phyloP scores from a whole-genome alignment of 2,329 filamentous ascomycete species.

The Mariannaea sp. region DNA sequence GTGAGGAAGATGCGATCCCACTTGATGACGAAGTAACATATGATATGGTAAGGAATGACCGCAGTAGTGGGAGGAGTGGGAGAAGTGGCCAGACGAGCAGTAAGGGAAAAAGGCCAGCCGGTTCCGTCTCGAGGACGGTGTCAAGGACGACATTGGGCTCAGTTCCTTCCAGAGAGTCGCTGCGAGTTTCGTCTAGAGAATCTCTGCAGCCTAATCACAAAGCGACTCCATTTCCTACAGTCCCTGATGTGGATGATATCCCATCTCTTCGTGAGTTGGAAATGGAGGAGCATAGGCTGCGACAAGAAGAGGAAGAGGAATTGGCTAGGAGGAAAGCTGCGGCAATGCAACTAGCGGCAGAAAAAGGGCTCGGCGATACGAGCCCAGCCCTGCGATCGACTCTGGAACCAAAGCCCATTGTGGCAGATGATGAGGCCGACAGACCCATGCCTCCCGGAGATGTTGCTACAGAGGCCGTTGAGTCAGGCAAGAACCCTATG shows the following conservation, averaged over 20 bases:
- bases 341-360: conserved; percentile 56
- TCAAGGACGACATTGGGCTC: conserved; percentile 65
- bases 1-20: conserved; percentile 91
- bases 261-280: conserved; percentile 58
- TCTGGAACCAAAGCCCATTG: conserved; percentile 34
- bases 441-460: conserved; percentile 22
- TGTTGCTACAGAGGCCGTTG: conserved; percentile 15
- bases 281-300: conserved; percentile 57
- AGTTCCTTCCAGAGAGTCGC: conserved; percentile 41
- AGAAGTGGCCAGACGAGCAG: conserved; percentile 55
- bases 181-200: conserved; percentile 38
- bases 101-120: conserved; percentile 60
- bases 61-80: conserved; percentile 64
- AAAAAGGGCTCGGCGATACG: conserved; percentile 50
- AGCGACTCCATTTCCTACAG: conserved; percentile 39
- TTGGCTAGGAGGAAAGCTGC: conserved; percentile 58
- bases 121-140: conserved; percentile 53
- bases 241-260: conserved; percentile 45
- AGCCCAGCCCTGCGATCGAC: conserved; percentile 17
- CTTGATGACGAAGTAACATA: conserved; percentile 92
- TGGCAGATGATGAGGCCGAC: conserved; percentile 43
- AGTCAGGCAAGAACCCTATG: conserved; percentile 13
- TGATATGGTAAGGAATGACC: conserved; percentile 75
- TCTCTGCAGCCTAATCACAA: conserved; percentile 37
- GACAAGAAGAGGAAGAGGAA: conserved; percentile 58